Evolutionary conservation across 208 protist species (phyloP).

Genomic region (Leishmania braziliensis): DNA sequence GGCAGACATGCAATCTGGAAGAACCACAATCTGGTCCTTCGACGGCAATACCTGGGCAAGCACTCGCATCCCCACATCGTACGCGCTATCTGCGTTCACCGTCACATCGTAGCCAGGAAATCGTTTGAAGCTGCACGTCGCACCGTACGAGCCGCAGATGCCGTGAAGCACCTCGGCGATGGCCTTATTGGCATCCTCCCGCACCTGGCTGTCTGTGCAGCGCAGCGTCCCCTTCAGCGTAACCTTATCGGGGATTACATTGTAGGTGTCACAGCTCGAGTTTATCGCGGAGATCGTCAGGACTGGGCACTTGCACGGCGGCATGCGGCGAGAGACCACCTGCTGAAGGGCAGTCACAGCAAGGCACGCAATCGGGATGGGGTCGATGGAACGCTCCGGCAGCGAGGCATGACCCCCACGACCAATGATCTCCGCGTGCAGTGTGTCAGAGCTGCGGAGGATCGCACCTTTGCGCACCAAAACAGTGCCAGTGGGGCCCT

Average conservation of each 20-base stretch:
- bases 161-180: conserved; percentile 40
- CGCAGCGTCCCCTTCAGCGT: conserved; percentile 57
- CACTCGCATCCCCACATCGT: conserved; percentile 38
- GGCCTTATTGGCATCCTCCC: conserved; percentile 25
- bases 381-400: conserved; percentile 58
- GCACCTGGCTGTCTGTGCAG: conserved; percentile 36
- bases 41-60: conserved; percentile 30
- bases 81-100: conserved; percentile 46
- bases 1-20: conserved; percentile 28
- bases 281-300: conserved; percentile 44
- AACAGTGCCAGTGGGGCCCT: conserved; percentile 26
- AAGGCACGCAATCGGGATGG: conserved; percentile 43
- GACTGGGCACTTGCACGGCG: conserved; percentile 41
- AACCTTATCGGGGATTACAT: conserved; percentile 58
- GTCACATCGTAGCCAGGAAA: conserved; percentile 48
- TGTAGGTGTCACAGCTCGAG: conserved; percentile 52
- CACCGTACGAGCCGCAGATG: conserved; percentile 32
- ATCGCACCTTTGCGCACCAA: conserved; percentile 33
- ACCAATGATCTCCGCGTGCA: conserved; percentile 43
- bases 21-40: conserved; percentile 31
- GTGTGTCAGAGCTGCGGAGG: conserved; percentile 31
- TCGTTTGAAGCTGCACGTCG: conserved; percentile 35
- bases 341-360: conserved; percentile 53
- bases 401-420: conserved; percentile 62
- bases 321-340: conserved; percentile 52